Evolutionary conservation across 2,329 filamentous ascomycete genomes (phyloP).

Genomic region (Fusarium subtropicale): DNA sequence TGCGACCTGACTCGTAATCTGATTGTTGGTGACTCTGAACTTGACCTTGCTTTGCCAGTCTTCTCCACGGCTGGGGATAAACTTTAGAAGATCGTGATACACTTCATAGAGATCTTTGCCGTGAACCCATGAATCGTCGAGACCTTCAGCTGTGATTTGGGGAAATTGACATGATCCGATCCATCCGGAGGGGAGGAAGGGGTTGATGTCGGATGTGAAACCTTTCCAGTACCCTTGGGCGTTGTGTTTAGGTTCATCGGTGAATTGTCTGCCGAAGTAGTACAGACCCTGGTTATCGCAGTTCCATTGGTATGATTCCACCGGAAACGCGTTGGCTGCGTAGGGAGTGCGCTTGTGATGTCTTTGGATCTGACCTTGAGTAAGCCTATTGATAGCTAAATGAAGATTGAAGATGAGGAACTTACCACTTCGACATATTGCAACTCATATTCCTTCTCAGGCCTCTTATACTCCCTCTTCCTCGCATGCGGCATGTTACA

Average conservation of each 20-base stretch:
- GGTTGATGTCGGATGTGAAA: constrained; percentile 71
- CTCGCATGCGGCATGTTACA: constrained; percentile 93
- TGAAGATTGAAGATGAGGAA: not conserved
- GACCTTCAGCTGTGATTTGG: constrained; percentile 77
- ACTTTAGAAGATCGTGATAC: constrained; percentile 75
- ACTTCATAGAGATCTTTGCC: constrained; percentile 81
- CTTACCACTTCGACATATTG: constrained; percentile 80
- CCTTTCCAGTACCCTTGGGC: constrained; percentile 74
- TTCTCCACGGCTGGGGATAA: constrained; percentile 67
- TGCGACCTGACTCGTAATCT: constrained; percentile 84
- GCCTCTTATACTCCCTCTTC: constrained; percentile 69
- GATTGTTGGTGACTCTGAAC: constrained; percentile 83
- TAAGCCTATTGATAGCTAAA: not conserved
- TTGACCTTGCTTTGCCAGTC: constrained; percentile 60
- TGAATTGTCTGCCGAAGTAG: constrained; percentile 72
- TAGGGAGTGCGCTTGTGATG: constrained; percentile 90
- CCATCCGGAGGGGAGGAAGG: constrained; percentile 74
- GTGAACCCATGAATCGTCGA: constrained; percentile 81
- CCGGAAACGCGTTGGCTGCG: constrained; percentile 79
- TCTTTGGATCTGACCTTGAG: constrained; percentile 71
- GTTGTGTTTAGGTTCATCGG: constrained; percentile 56
- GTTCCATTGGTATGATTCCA: constrained; percentile 78
- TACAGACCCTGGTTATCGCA: constrained; percentile 78
- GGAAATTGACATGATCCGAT: constrained; percentile 83
- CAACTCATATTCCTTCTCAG: constrained; percentile 68